Evolutionary conservation across 805 yeast genomes (phyloP).

Genomic region (Candida tammaniensis): DNA sequence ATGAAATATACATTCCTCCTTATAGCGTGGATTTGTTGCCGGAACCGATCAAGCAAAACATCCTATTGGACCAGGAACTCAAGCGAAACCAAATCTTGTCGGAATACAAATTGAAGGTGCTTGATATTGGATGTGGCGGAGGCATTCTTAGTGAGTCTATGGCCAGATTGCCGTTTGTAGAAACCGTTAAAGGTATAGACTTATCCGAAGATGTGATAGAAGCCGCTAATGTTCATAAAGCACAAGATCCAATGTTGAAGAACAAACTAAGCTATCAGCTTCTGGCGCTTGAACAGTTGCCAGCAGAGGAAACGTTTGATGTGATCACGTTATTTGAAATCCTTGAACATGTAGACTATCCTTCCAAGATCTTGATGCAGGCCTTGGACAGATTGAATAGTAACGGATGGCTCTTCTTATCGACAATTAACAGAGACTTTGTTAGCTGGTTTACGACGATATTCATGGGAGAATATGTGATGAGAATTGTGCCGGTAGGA

Average conservation of each 20-base stretch:
- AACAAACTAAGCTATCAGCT: conserved; percentile 58
- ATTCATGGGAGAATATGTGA: conserved; percentile 77
- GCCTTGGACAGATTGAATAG: conserved; percentile 69
- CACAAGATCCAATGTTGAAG: conserved; percentile 60
- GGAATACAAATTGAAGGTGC: conserved; percentile 45
- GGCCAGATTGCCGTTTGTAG: conserved; percentile 68
- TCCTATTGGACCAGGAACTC: conserved; percentile 48
- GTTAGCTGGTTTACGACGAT: conserved; percentile 92
- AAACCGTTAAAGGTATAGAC: conserved; percentile 77
- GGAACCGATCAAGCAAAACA: conserved; percentile 42
- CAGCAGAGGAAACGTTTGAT: conserved; percentile 53
- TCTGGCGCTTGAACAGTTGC: conserved; percentile 59
- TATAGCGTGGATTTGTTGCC: conserved; percentile 71
- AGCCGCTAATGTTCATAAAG: conserved; percentile 72
- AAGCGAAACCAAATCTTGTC: conserved; percentile 37
- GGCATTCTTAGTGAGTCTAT: conserved; percentile 86
- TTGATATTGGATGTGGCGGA: conserved; percentile 99
- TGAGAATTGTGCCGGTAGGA: conserved; percentile 84
- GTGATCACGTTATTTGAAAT: conserved; percentile 89
- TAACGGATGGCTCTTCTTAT: conserved; percentile 82
- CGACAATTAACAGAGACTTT: conserved; percentile 88
- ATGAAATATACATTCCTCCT: conserved; percentile 72
- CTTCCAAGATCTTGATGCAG: conserved; percentile 65
- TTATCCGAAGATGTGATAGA: conserved; percentile 76
- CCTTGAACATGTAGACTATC: conserved; percentile 90